Conservation (phyloP, 148 eudicot genomes). For the Rhododendron griersonianum region DNA sequence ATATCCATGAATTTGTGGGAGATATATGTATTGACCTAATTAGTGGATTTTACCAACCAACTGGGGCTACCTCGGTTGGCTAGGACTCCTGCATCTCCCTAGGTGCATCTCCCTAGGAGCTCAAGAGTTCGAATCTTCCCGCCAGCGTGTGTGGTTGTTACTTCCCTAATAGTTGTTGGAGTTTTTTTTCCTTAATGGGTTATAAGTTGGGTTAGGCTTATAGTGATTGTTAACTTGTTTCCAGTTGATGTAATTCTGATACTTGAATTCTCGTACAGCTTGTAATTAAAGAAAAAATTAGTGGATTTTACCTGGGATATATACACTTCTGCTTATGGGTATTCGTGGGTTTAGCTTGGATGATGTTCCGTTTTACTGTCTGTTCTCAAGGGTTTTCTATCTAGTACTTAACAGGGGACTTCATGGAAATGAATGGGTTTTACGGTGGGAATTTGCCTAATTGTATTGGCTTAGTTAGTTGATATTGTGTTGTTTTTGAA, state of each 20-base stretch:
- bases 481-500: constrained; percentile 3
- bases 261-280: neutral
- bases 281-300: neutral
- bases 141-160: neutral
- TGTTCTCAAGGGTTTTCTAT: neutral
- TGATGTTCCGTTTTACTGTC: neutral
- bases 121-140: neutral
- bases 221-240: neutral
- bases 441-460: neutral
- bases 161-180: neutral
- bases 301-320: neutral
- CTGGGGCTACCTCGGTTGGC: neutral
- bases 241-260: neutral
- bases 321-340: neutral
- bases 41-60: neutral
- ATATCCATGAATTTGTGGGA: neutral
- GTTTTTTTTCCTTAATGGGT: neutral
- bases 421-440: neutral
- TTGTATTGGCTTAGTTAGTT: neutral
- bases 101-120: neutral
- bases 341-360: neutral
- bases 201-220: neutral
- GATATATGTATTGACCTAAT: neutral
- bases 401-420: constrained; percentile 9
- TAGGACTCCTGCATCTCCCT: neutral